A percentile compares a stretch with the other conserved stretches of the same genome.
These are phyloP conservation scores for Fusarium liriodendri DNA, from an alignment of 2,329 filamentous ascomycete genomes.

Conservation along the genomic window DNA sequence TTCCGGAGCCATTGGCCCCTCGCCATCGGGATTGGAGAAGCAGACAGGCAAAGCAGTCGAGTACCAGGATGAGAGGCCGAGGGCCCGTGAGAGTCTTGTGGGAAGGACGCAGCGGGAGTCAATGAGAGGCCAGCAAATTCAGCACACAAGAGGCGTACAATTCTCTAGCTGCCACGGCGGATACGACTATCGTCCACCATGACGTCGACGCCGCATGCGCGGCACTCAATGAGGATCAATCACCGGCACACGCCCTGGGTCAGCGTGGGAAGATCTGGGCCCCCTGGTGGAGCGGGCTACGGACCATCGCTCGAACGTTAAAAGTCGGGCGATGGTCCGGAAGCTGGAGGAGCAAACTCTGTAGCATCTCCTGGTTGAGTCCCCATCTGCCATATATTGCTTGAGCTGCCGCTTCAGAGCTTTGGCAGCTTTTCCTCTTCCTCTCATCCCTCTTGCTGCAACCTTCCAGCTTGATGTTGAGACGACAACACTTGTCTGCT, in stretches of 20 bases:
- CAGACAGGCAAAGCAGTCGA: background rate
- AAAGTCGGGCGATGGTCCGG: conserved; percentile 43
- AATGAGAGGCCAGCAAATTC: conserved; percentile 33
- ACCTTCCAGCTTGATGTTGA: conserved; percentile 41
- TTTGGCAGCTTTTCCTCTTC: conserved; percentile 11
- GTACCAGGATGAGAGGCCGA: conserved; percentile 27
- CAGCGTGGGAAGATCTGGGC: conserved; percentile 38
- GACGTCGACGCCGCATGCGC: conserved; percentile 42
- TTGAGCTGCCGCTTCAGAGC: conserved; percentile 24
- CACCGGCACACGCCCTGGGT: conserved; percentile 35
- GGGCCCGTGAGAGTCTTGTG: conserved; percentile 26
- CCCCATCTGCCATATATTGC: conserved; percentile 31
- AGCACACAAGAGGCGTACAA: conserved; percentile 31
- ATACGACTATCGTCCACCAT: conserved; percentile 37
- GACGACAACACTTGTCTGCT: conserved; percentile 39
- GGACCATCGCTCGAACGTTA: conserved; percentile 43
- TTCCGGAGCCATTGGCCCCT: conserved; percentile 25
- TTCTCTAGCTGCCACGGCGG: conserved; percentile 30
- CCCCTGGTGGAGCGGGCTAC: conserved; percentile 31
- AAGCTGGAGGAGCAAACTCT: conserved; percentile 36
- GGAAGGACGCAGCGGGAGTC: conserved; percentile 30
- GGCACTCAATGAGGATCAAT: conserved; percentile 40
- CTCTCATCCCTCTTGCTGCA: conserved; percentile 27
- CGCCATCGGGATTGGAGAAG: conserved; percentile 14
- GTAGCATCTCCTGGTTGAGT: conserved; percentile 15